phyloP scores from a whole-genome alignment of 371 early-diverging fungal species.

The Mortierella sp. region DNA sequence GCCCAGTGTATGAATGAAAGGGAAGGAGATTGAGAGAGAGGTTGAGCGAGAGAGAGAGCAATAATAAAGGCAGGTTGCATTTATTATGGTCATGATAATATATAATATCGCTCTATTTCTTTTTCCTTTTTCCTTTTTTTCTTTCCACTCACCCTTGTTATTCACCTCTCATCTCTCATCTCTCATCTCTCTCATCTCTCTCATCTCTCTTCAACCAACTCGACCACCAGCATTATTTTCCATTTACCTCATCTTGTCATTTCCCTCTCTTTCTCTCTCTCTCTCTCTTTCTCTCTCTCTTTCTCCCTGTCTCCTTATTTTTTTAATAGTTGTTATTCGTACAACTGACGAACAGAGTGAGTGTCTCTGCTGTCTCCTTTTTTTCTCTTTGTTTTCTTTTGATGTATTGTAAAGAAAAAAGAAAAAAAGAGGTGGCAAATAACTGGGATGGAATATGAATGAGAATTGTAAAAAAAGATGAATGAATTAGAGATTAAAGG shows the following conservation, averaged over 20 bases:
- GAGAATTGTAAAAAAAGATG: no score
- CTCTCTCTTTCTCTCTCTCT: not conserved
- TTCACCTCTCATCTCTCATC: not conserved
- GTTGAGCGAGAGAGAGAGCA: not conserved
- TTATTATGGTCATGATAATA: no score
- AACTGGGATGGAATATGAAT: no score
- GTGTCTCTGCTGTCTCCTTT: constrained; percentile 17
- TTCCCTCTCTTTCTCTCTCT: not conserved
- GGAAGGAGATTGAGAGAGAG: no score
- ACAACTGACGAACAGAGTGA: constrained; percentile 30
- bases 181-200: no score
- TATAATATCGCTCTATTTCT: not conserved
- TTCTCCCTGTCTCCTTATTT: not conserved
- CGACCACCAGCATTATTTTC: no score
- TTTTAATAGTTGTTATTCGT: not conserved
- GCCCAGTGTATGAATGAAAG: no score
- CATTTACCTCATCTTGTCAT: not conserved
- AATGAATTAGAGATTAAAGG: no score
- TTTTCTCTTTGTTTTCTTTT: not conserved
- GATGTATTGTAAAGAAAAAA: no score
- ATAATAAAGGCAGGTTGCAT: not conserved
- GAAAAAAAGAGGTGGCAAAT: no score
- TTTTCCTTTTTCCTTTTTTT: constrained; percentile 3
- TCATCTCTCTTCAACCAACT: no score
- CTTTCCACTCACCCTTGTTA: no score